phyloP scores from a whole-genome alignment of 257 asterid species.

The Ehretia macrophylla region DNA sequence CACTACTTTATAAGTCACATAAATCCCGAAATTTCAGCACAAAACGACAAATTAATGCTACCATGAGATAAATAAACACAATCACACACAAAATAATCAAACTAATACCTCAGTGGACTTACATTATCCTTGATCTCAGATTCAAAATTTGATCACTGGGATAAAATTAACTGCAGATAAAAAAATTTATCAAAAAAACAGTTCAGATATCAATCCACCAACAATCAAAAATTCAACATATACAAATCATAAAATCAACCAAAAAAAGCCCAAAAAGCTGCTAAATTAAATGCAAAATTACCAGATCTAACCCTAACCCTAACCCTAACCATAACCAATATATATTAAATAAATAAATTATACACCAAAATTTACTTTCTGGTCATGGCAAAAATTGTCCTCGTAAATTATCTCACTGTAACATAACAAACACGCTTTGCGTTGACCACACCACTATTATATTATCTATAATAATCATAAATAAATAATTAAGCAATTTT shows the following conservation, averaged over 20 bases:
- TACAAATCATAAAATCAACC: neutral
- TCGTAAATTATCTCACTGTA: neutral
- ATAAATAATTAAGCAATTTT: too few species aligned
- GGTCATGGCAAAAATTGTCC: neutral
- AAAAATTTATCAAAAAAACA: neutral
- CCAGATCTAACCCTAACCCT: neutral
- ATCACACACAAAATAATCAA: neutral
- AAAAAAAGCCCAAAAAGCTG: neutral
- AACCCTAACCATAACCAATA: neutral
- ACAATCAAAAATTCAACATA: neutral
- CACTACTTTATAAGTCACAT: neutral
- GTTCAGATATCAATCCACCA: neutral
- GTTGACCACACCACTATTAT: neutral
- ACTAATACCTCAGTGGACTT: neutral
- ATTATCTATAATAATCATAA: neutral
- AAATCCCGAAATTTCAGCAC: neutral
- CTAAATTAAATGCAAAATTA: neutral
- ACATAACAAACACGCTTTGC: neutral
- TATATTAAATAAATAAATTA: too few species aligned
- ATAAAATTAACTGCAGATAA: neutral
- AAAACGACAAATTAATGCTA: neutral
- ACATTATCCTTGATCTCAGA: neutral
- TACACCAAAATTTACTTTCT: too few species aligned
- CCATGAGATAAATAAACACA: neutral
- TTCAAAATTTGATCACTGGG: neutral